Percentiles rank a stretch among this genome's conserved stretches.
These are phyloP conservation scores for Candida maris DNA, from an alignment of 805 yeast species.

Conservation along the genomic window DNA sequence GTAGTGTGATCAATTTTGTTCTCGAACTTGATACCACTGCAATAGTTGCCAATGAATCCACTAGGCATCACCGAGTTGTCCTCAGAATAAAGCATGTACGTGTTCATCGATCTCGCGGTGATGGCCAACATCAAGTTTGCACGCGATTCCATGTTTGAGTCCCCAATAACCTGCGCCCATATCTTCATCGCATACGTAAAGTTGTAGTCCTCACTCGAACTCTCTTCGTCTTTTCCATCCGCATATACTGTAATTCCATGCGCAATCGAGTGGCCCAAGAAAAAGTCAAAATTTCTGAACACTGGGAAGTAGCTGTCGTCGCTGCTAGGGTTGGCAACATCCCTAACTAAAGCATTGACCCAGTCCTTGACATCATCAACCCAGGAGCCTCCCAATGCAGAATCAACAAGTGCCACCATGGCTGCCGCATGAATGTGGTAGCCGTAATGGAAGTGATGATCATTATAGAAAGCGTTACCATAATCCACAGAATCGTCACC, in stretches of 20 bases:
- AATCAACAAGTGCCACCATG: conserved; percentile 53
- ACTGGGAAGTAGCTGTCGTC: conserved; percentile 54
- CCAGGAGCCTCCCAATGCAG: conserved; percentile 49
- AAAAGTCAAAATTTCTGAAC: conserved; percentile 62
- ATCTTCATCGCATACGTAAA: conserved; percentile 62
- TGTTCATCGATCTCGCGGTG: conserved; percentile 46
- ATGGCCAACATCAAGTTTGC: conserved; percentile 57
- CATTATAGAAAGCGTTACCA: conserved; percentile 69
- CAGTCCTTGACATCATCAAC: conserved; percentile 44
- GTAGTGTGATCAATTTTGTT: conserved; percentile 67
- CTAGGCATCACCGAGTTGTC: conserved; percentile 48
- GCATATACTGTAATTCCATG: conserved; percentile 53
- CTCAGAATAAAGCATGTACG: conserved; percentile 46
- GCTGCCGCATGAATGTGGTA: conserved; percentile 73
- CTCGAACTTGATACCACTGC: conserved; percentile 61
- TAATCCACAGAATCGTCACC: conserved; percentile 56
- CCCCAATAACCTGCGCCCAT: conserved; percentile 58
- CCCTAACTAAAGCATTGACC: conserved; percentile 58
- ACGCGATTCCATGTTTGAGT: conserved; percentile 47
- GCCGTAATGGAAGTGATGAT: conserved; percentile 76
- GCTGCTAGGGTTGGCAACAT: conserved; percentile 56
- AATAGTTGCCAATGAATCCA: conserved; percentile 48
- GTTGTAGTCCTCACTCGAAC: conserved; percentile 63
- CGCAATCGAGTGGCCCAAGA: conserved; percentile 67
- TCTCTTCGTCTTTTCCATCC: conserved; percentile 66